Evolutionary conservation across 495 filamentous ascomycete genomes (phyloP).

Genomic region (Daldinia grandis): DNA sequence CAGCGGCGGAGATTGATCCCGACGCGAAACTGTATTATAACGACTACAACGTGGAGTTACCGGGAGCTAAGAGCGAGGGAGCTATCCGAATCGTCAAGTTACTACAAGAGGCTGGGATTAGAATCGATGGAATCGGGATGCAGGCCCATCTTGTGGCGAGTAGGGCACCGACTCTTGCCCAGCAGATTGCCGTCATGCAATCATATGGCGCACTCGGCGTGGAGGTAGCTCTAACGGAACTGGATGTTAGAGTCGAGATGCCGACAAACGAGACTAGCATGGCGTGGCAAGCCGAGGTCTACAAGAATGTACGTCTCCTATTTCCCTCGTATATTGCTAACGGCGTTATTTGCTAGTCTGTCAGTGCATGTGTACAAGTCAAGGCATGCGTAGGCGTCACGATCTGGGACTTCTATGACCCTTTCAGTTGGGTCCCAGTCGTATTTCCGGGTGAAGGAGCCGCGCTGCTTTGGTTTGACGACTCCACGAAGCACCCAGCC

Average conservation of each 20-base stretch:
- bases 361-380: conserved; percentile 63
- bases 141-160: conserved; percentile 71
- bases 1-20: conserved; percentile 63
- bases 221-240: conserved; percentile 70
- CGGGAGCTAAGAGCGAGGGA: conserved; percentile 58
- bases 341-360: neutral
- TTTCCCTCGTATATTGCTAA: neutral
- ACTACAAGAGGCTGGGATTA: conserved; percentile 59
- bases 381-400: conserved; percentile 72
- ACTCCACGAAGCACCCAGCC: conserved; percentile 66
- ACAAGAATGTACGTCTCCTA: conserved; percentile 48
- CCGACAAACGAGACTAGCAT: conserved; percentile 52
- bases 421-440: conserved; percentile 66
- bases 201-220: conserved; percentile 60
- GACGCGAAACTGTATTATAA: conserved; percentile 73
- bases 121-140: conserved; percentile 73
- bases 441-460: conserved; percentile 64
- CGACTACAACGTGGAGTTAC: conserved; percentile 71
- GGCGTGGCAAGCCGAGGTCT: conserved; percentile 66
- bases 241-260: conserved; percentile 60
- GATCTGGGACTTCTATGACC: conserved; percentile 67
- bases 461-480: conserved; percentile 60
- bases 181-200: conserved; percentile 59
- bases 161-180: conserved; percentile 55
- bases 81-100: conserved; percentile 62